Percentiles rank a stretch among this genome's conserved stretches.
These are phyloP conservation scores for Zopfia rhizophila DNA, from an alignment of 2,329 filamentous ascomycete genomes.

Conservation along the genomic window DNA sequence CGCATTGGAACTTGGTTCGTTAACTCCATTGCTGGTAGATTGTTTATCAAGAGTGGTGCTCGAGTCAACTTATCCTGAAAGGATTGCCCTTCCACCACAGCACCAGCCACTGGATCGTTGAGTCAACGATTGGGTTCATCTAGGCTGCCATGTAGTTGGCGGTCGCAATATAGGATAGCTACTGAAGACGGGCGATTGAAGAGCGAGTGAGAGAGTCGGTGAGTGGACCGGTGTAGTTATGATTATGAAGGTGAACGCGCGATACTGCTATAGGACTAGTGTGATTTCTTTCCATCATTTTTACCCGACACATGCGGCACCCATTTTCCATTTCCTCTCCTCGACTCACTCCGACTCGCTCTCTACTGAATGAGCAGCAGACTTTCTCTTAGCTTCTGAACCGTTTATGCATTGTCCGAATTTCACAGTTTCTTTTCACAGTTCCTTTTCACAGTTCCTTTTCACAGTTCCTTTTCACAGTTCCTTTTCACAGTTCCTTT, in stretches of 20 bases:
- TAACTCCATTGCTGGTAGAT: slow-evolving; percentile 16
- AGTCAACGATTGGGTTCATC: slow-evolving; percentile 26
- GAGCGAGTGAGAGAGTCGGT: slow-evolving; percentile 6
- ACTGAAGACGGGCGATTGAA: too few species aligned
- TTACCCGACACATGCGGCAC: not conserved
- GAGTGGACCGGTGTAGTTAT: slow-evolving; percentile 5
- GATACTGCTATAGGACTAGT: slow-evolving; percentile 4
- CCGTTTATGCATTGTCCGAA: too few species aligned
- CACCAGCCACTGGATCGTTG: slow-evolving; percentile 27
- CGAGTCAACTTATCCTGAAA: slow-evolving; percentile 23
- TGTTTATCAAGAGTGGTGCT: not conserved
- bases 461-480: too few species aligned
- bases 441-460: too few species aligned
- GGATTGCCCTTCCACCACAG: slow-evolving; percentile 32
- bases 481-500: too few species aligned
- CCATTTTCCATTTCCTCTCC: too few species aligned
- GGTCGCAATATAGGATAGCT: too few species aligned
- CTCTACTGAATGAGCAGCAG: too few species aligned
- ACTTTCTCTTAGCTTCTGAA: too few species aligned
- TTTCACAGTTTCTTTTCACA: too few species aligned
- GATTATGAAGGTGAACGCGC: not conserved
- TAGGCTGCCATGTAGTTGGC: slow-evolving; percentile 19
- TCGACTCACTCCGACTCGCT: not conserved
- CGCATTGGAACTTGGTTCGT: slow-evolving; percentile 35
- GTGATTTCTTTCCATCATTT: slow-evolving; percentile 1